Percentiles rank a stretch among this genome's conserved stretches.
phyloP scores from a whole-genome alignment of 176 grass and related monocot species.

The Saccharum officinarum region DNA sequence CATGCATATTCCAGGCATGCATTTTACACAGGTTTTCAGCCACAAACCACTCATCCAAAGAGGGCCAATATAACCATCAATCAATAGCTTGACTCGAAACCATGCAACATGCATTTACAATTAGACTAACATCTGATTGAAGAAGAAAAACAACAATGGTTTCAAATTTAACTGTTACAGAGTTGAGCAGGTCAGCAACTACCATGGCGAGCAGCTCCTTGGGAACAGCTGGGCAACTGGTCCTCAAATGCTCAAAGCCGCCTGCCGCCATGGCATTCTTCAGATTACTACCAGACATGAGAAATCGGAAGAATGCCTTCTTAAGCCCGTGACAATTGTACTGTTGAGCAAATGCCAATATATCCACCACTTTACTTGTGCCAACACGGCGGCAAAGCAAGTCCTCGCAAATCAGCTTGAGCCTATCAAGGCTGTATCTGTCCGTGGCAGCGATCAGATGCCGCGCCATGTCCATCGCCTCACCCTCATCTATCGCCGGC shows the following conservation, averaged over 20 bases:
- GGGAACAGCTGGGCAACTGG: background rate
- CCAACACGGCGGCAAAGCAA: background rate
- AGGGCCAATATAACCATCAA: too few species aligned
- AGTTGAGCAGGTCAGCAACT: background rate
- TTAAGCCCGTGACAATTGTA: background rate
- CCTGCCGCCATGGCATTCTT: background rate
- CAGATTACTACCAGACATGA: background rate
- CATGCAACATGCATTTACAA: too few species aligned
- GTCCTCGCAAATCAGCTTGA: background rate
- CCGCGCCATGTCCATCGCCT: background rate
- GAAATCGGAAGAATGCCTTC: constrained; percentile 15
- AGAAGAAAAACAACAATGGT: too few species aligned
- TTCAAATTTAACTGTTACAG: background rate
- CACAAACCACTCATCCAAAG: too few species aligned
- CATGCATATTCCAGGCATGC: too few species aligned
- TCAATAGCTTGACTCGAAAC: too few species aligned
- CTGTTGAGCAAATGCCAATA: background rate
- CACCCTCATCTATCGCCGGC: background rate
- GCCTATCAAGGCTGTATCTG: background rate
- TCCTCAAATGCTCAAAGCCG: background rate
- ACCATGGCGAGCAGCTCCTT: background rate
- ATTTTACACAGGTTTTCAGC: too few species aligned
- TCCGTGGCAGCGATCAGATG: background rate
- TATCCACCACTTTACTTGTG: background rate
- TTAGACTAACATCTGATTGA: too few species aligned